Conservation (phyloP, 768 basidiomycete genomes). For the Termitomyces sp. region DNA sequence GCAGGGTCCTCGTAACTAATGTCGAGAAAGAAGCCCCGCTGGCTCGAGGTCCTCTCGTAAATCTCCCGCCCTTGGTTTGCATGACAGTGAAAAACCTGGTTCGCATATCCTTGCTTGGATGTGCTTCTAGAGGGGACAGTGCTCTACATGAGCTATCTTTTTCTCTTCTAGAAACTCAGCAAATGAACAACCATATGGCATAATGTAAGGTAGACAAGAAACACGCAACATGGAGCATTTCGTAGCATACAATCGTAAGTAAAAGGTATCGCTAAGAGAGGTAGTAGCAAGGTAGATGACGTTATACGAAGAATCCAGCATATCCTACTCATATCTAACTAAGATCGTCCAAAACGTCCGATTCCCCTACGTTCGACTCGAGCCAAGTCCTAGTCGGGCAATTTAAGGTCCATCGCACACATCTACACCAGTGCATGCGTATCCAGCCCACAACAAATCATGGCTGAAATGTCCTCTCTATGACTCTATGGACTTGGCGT, state of each 20-base stretch:
- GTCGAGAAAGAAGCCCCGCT: neutral
- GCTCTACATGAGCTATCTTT: too few species aligned
- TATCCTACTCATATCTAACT: neutral
- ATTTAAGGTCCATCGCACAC: neutral
- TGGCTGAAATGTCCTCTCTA: neutral
- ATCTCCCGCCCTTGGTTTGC: too few species aligned
- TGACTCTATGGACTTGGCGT: slow-evolving; percentile 17
- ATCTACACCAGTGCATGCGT: neutral
- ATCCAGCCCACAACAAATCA: neutral
- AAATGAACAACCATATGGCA: neutral
- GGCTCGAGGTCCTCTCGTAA: neutral
- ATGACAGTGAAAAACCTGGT: too few species aligned
- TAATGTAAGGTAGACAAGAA: neutral
- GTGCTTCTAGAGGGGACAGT: neutral
- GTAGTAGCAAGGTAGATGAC: neutral
- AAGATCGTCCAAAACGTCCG: neutral
- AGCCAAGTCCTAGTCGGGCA: neutral
- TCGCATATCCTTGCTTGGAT: neutral
- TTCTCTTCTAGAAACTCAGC: too few species aligned
- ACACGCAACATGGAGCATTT: neutral
- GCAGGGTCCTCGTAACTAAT: too few species aligned
- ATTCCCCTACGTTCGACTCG: neutral
- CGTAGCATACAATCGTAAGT: neutral
- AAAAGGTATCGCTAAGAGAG: slow-evolving; percentile 4
- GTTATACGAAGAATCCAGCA: neutral